Conservation (phyloP, 768 basidiomycete genomes). For the Ramaria rubella region DNA sequence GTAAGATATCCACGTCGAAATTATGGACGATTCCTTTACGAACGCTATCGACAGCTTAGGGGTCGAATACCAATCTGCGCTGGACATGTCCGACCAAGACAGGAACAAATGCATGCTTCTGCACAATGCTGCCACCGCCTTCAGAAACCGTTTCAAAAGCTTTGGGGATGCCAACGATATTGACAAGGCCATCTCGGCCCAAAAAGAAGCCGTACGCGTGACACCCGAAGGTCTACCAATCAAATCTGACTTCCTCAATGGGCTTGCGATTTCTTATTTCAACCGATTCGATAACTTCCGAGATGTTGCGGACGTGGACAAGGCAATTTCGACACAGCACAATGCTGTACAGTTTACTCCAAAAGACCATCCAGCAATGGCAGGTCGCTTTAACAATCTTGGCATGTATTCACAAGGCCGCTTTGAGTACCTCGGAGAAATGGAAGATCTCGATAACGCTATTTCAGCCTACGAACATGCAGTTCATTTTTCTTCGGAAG, state of each 20-base stretch:
- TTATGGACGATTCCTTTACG: too few relatives aligned
- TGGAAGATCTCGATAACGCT: too few relatives aligned
- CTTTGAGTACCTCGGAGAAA: too few relatives aligned
- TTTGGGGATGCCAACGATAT: constrained; percentile 11
- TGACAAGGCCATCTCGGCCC: constrained; percentile 6
- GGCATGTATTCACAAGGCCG: too few relatives aligned
- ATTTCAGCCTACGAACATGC: too few relatives aligned
- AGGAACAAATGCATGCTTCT: constrained; percentile 9
- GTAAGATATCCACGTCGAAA: too few relatives aligned
- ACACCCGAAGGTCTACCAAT: constrained; percentile 4
- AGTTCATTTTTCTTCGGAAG: too few relatives aligned
- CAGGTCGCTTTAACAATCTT: constrained; percentile 10
- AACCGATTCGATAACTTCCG: constrained; percentile 8
- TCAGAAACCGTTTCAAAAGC: constrained; percentile 3
- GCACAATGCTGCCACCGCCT: constrained; percentile 8
- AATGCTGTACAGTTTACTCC: constrained; percentile 6
- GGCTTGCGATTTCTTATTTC: constrained; percentile 4
- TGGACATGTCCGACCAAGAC: constrained; percentile 9
- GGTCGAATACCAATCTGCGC: too few relatives aligned
- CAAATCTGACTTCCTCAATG: background rate
- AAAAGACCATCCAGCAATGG: constrained; percentile 11
- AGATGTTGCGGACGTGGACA: constrained; percentile 9
- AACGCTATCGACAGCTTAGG: too few relatives aligned
- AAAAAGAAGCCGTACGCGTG: constrained; percentile 6
- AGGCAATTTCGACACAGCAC: background rate